Percentiles rank a stretch among this genome's conserved stretches.
These are phyloP conservation scores for Colletotrichum sp. DNA, from an alignment of 2,329 filamentous ascomycete species.

Conservation along the genomic window DNA sequence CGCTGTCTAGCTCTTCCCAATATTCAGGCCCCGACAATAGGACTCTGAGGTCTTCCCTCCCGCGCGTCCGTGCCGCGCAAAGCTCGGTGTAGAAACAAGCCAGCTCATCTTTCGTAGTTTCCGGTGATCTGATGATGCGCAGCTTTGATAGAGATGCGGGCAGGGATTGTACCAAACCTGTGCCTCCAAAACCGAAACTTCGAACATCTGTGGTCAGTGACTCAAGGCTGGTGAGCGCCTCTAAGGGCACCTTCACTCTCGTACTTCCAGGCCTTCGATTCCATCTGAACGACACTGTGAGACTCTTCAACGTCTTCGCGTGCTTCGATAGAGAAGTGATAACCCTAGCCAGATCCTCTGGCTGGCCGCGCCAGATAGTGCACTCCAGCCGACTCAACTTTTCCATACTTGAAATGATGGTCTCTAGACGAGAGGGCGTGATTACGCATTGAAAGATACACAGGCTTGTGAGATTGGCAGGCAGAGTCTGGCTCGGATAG, in stretches of 20 bases:
- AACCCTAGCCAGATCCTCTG: background rate
- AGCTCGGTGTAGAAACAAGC: background rate
- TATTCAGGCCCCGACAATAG: background rate
- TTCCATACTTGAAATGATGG: background rate
- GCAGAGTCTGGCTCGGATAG: background rate
- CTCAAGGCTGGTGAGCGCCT: background rate
- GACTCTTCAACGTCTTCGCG: background rate
- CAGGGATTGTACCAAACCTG: background rate
- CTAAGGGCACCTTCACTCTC: background rate
- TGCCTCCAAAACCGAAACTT: background rate
- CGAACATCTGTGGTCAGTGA: background rate
- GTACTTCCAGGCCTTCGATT: background rate
- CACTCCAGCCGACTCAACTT: background rate
- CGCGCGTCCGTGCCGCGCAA: background rate
- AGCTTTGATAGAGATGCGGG: background rate
- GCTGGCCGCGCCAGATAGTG: background rate
- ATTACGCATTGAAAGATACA: background rate
- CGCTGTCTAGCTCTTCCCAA: background rate
- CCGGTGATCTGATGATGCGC: background rate
- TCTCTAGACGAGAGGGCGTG: background rate
- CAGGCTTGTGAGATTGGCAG: background rate
- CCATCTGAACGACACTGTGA: background rate
- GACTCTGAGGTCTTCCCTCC: background rate
- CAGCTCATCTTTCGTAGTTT: background rate
- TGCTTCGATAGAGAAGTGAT: background rate